A percentile compares a stretch with the other conserved stretches of the same genome.
phyloP scores from a whole-genome alignment of 345 rosid species.

The Streptanthus diversifolius region DNA sequence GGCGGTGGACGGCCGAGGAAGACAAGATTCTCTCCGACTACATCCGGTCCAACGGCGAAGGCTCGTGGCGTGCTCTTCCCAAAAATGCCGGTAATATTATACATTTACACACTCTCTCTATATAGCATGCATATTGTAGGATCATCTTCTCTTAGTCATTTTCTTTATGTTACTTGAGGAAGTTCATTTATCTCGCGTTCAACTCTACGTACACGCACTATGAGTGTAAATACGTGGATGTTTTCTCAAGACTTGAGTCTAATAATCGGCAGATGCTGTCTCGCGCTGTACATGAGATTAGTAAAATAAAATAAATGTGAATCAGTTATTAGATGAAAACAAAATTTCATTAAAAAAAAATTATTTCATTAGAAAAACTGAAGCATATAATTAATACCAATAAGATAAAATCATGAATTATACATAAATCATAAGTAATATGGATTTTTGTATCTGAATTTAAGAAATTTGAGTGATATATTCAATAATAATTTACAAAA shows the following conservation, averaged over 20 bases:
- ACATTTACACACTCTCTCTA: not conserved
- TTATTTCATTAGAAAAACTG: too few relatives aligned
- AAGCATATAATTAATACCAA: too few relatives aligned
- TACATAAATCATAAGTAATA: too few relatives aligned
- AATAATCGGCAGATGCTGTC: not conserved
- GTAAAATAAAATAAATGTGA: too few relatives aligned
- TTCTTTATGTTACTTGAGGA: not conserved
- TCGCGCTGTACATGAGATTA: not conserved
- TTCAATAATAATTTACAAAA: too few relatives aligned
- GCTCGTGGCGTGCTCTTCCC: slow-evolving; percentile 31
- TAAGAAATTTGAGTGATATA: too few relatives aligned
- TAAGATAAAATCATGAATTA: too few relatives aligned
- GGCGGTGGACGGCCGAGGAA: slow-evolving; percentile 33
- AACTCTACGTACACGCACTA: not conserved
- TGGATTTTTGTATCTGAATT: too few relatives aligned
- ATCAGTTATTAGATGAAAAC: too few relatives aligned
- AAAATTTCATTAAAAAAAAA: too few relatives aligned
- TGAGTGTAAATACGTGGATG: not conserved
- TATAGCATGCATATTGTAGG: slow-evolving; percentile 36
- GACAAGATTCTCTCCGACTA: slow-evolving; percentile 21
- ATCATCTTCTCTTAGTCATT: not conserved
- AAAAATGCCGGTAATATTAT: slow-evolving; percentile 23
- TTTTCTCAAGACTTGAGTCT: not conserved
- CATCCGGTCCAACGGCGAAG: slow-evolving; percentile 27
- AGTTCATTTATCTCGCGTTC: not conserved